A percentile compares a stretch with the other conserved stretches of the same genome.
phyloP scores from a whole-genome alignment of 164 flowering plant genomes.

The Taxillus chinensis region DNA sequence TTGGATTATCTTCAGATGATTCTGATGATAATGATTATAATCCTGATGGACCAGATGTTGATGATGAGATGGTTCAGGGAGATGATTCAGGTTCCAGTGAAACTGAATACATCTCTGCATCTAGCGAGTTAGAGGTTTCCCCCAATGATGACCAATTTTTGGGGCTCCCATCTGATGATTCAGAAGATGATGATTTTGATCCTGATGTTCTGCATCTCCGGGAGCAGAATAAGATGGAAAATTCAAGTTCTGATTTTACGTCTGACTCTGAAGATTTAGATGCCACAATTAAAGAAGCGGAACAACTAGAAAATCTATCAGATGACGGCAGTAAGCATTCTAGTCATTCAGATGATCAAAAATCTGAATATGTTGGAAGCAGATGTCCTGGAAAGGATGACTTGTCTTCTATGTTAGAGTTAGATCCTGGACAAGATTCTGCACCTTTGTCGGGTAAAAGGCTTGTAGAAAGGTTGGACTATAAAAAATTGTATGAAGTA shows the following conservation, averaged over 20 bases:
- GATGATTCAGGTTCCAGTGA: slow-evolving; percentile 59
- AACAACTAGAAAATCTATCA: slow-evolving; percentile 15
- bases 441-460: slow-evolving; percentile 38
- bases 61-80: slow-evolving; percentile 22
- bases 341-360: slow-evolving; percentile 10
- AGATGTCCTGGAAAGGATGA: slow-evolving; percentile 29
- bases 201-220: slow-evolving; percentile 42
- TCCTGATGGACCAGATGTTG: slow-evolving; percentile 32
- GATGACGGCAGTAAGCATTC: slow-evolving; percentile 5
- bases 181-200: slow-evolving; percentile 77
- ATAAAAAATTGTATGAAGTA: slow-evolving; percentile 84
- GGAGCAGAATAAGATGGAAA: slow-evolving; percentile 30
- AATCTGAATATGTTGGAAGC: slow-evolving; percentile 6
- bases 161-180: slow-evolving; percentile 72
- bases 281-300: slow-evolving; percentile 21
- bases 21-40: slow-evolving; percentile 83
- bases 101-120: slow-evolving; percentile 48
- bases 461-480: slow-evolving; percentile 58
- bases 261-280: slow-evolving; percentile 66
- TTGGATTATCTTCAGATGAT: slow-evolving; percentile 75
- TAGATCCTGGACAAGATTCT: slow-evolving; percentile 17
- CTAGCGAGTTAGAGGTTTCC: slow-evolving; percentile 36
- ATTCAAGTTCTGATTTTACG: slow-evolving; percentile 73
- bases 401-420: slow-evolving; percentile 24
- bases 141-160: slow-evolving; percentile 14